Evolutionary conservation across 176 grass and related monocot species (phyloP).

Genomic region (Luzula sylvatica): DNA sequence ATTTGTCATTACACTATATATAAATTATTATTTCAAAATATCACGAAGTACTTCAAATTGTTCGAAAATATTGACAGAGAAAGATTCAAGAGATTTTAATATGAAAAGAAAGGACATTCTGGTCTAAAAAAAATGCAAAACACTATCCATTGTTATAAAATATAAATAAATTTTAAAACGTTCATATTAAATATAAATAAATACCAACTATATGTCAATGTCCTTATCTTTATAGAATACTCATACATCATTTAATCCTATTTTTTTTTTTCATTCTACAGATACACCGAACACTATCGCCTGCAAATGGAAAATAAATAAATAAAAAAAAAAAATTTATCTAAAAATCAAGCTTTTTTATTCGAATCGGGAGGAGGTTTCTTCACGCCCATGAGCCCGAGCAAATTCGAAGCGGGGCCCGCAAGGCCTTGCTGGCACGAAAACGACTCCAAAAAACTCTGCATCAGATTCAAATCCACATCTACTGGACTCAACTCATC

Average conservation of each 20-base stretch:
- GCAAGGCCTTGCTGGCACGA: slow-evolving; percentile 90
- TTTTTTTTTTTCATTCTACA: background rate
- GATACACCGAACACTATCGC: slow-evolving; percentile 1
- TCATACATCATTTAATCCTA: background rate
- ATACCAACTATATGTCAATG: too few species aligned
- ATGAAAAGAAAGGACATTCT: too few species aligned
- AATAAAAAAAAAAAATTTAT: background rate
- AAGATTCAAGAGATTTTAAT: too few species aligned
- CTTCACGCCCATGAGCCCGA: slow-evolving; percentile 86
- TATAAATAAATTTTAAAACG: too few species aligned
- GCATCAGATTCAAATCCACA: slow-evolving; percentile 82
- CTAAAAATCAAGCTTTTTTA: slow-evolving; percentile 16
- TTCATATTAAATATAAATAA: too few species aligned
- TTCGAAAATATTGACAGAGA: too few species aligned
- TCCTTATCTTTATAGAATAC: background rate
- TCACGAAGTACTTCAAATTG: too few species aligned
- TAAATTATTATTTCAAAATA: too few species aligned
- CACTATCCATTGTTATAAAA: too few species aligned
- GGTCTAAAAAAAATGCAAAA: too few species aligned
- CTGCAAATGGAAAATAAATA: background rate
- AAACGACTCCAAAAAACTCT: slow-evolving; percentile 79
- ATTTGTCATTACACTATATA: too few species aligned
- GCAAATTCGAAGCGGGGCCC: slow-evolving; percentile 79
- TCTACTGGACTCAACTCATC: slow-evolving; percentile 75
- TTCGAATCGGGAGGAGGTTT: slow-evolving; percentile 57